phyloP scores from a whole-genome alignment of 2,329 filamentous ascomycete genomes.

The Herpotrichia juniperi region DNA sequence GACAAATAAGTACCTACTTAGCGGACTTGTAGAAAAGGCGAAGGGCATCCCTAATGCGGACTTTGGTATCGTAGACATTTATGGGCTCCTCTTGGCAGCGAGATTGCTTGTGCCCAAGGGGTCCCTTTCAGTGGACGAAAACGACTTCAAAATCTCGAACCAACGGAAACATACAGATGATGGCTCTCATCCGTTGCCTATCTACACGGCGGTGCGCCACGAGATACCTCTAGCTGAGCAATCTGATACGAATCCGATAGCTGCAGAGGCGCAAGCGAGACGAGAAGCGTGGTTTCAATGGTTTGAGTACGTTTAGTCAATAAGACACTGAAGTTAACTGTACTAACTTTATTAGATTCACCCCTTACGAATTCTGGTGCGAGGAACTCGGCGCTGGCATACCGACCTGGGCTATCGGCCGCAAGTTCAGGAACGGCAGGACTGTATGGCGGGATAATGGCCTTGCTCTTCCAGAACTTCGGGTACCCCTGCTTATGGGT shows the following conservation, averaged over 20 bases:
- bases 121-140: conserved; percentile 75
- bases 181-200: conserved; percentile 85
- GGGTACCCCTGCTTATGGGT: conserved; percentile 83
- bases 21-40: conserved; percentile 88
- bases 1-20: conserved; percentile 89
- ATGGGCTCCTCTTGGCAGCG: conserved; percentile 84
- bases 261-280: conserved; percentile 53
- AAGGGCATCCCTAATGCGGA: conserved; percentile 79
- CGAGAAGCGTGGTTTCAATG: conserved; percentile 93
- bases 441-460: conserved; percentile 68
- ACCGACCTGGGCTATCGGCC: conserved; percentile 90
- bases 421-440: conserved; percentile 76
- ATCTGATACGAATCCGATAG: conserved; percentile 39
- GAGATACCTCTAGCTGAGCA: conserved; percentile 78
- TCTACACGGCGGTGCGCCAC: conserved; percentile 94
- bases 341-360: conserved; percentile 49
- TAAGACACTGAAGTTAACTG: background rate
- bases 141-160: conserved; percentile 89
- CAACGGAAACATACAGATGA: conserved; percentile 77
- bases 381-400: conserved; percentile 92
- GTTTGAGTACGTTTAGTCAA: conserved; percentile 73
- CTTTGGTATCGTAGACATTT: conserved; percentile 92
- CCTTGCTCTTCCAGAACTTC: conserved; percentile 80
- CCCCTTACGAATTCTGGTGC: conserved; percentile 93
- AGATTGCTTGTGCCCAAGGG: conserved; percentile 85